phyloP scores from a whole-genome alignment of 2,329 filamentous ascomycete genomes.

The Colletotrichum incanum region DNA sequence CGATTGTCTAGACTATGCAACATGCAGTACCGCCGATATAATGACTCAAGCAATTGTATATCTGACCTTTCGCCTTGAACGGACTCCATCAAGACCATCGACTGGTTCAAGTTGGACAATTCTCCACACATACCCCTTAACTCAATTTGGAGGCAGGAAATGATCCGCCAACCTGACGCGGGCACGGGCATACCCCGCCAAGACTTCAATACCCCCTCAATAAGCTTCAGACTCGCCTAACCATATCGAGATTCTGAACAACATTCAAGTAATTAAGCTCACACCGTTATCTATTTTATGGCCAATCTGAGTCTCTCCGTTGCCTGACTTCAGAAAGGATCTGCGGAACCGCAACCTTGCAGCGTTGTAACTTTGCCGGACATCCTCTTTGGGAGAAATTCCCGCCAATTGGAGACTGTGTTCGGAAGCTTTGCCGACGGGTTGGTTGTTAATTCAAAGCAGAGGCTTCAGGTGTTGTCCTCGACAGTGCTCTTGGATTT shows the following conservation, averaged over 20 bases:
- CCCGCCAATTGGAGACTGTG: slow-evolving; percentile 27
- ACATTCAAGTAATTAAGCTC: slow-evolving; percentile 32
- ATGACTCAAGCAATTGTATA: too few relatives aligned
- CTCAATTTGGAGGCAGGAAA: slow-evolving; percentile 1
- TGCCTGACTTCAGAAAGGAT: not conserved
- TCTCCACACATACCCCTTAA: slow-evolving; percentile 12
- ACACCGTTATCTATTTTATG: slow-evolving; percentile 12
- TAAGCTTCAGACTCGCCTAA: slow-evolving; percentile 29
- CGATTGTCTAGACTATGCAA: too few relatives aligned
- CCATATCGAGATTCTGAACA: not conserved
- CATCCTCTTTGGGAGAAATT: not conserved
- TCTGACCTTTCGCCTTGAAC: too few relatives aligned
- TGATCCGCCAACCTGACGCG: slow-evolving; percentile 23
- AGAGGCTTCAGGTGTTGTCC: not conserved
- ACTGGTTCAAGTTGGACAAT: too few relatives aligned
- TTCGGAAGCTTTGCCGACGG: slow-evolving; percentile 11
- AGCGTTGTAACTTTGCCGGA: not conserved
- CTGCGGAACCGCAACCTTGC: not conserved
- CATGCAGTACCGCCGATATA: too few relatives aligned
- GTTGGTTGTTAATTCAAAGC: slow-evolving; percentile 7
- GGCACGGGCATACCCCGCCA: slow-evolving; percentile 25
- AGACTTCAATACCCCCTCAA: slow-evolving; percentile 26
- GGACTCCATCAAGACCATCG: too few relatives aligned
- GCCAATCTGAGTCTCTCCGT: slow-evolving; percentile 11
- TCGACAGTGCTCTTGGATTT: not conserved